phyloP scores from a whole-genome alignment of 805 yeast species.

The Starmerella apicola region DNA sequence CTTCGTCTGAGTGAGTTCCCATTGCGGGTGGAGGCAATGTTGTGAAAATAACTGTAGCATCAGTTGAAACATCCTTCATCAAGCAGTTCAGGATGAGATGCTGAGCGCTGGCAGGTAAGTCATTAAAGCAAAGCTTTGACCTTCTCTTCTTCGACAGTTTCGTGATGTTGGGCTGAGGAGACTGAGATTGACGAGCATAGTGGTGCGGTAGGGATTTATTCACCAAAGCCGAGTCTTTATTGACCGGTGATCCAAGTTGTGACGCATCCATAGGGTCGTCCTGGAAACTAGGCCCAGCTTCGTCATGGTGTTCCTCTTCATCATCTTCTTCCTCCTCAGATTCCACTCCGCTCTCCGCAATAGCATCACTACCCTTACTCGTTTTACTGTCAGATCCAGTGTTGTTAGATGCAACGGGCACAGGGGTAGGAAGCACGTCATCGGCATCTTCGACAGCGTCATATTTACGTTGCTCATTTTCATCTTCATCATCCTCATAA shows the following conservation, averaged over 20 bases:
- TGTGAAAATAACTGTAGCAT: slow-evolving; percentile 67
- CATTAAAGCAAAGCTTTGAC: slow-evolving; percentile 49
- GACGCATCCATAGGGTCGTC: slow-evolving; percentile 20
- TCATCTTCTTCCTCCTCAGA: slow-evolving; percentile 15
- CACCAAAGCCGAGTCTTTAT: neutral
- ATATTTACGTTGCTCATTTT: too few species aligned
- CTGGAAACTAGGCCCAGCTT: slow-evolving; percentile 20
- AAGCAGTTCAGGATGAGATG: slow-evolving; percentile 78
- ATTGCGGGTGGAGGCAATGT: slow-evolving; percentile 81
- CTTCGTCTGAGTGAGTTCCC: slow-evolving; percentile 63
- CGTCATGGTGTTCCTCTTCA: slow-evolving; percentile 17
- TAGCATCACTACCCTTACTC: neutral
- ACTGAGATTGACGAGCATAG: neutral
- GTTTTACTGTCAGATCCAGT: neutral
- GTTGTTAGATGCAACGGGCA: neutral
- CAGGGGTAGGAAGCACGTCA: neutral
- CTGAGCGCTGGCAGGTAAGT: slow-evolving; percentile 84
- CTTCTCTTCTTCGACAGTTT: too few species aligned
- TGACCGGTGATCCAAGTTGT: neutral
- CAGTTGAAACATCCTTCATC: slow-evolving; percentile 52
- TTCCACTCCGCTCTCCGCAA: neutral
- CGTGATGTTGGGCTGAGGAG: neutral
- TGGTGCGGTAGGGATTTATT: too few species aligned
- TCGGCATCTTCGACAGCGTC: neutral
- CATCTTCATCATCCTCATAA: slow-evolving; percentile 20